A percentile compares a stretch with the other conserved stretches of the same genome.
Evolutionary conservation across 2,329 filamentous ascomycete species (phyloP).

Genomic region (Arthrobotrys sphaeroides): DNA sequence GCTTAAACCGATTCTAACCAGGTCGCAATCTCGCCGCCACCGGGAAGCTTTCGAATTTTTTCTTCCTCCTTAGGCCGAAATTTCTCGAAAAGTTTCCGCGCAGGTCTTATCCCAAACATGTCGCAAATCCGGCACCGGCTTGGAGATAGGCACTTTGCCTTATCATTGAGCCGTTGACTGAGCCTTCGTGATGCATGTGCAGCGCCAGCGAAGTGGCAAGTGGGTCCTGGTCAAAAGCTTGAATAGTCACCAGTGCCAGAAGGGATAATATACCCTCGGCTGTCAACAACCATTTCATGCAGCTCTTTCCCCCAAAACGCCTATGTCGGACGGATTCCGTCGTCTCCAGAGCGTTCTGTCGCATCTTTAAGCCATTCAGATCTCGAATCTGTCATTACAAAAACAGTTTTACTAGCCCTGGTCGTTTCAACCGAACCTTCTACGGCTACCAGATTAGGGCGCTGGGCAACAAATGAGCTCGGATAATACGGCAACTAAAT

Average conservation of each 20-base stretch:
- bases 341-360: constrained; percentile 31
- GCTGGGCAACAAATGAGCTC: constrained; percentile 32
- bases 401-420: constrained; percentile 20
- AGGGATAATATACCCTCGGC: constrained; percentile 50
- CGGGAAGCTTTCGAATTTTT: constrained; percentile 14
- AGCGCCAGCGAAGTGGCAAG: constrained; percentile 36
- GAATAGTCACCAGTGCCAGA: constrained; percentile 19
- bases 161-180: constrained; percentile 35
- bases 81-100: constrained; percentile 26
- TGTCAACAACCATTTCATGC: constrained; percentile 2
- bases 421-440: constrained; percentile 46
- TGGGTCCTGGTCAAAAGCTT: constrained; percentile 48
- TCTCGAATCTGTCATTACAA: constrained; percentile 6
- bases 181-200: constrained; percentile 17
- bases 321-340: constrained; percentile 45
- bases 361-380: constrained; percentile 15
- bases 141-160: constrained; percentile 11
- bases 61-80: not conserved
- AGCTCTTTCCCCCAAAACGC: not conserved
- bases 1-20: constrained; percentile 20
- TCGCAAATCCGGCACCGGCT: not conserved
- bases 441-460: constrained; percentile 13
- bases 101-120: constrained; percentile 1
- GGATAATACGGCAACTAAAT: constrained; percentile 51
- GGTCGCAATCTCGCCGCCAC: not conserved